phyloP scores from a whole-genome alignment of 2,329 filamentous ascomycete species.

The Aspergillus sp. region DNA sequence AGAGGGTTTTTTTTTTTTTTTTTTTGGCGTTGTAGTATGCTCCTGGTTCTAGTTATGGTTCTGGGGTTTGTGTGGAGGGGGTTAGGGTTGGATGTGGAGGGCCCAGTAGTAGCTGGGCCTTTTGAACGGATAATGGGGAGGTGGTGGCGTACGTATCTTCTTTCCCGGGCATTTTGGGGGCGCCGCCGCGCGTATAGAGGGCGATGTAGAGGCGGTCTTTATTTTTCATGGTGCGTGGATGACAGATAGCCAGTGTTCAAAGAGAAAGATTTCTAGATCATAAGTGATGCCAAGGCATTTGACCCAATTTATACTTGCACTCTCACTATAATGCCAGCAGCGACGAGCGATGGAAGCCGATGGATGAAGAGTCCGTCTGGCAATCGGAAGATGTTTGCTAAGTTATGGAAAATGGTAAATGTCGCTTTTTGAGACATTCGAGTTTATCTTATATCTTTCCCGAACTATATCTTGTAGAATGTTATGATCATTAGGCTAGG shows the following conservation, averaged over 20 bases:
- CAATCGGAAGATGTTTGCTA: no score
- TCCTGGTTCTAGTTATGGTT: not conserved
- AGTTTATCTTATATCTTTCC: no score
- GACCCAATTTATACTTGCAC: no score
- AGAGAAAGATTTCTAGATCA: not conserved
- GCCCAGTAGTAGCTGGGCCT: not conserved
- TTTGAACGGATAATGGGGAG: not conserved
- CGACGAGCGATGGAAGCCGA: no score
- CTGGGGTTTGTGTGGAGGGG: no score
- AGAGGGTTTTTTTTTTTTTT: not conserved
- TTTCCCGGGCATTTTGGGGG: constrained; percentile 15
- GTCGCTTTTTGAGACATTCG: no score
- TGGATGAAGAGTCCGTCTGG: no score
- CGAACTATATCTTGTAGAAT: no score
- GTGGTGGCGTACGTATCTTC: constrained; percentile 20
- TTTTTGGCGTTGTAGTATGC: not conserved
- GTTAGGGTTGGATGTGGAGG: not conserved
- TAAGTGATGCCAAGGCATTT: no score
- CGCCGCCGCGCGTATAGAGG: constrained; percentile 21
- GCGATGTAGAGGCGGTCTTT: constrained; percentile 27
- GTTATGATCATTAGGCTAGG: no score
- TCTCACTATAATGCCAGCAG: no score
- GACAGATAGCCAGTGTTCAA: not conserved
- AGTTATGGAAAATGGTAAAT: no score
- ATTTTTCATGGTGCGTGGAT: constrained; percentile 4